Percentiles rank a stretch among this genome's conserved stretches.
Evolutionary conservation across 257 asterid genomes (phyloP).

Genomic region (Verbena officinalis): DNA sequence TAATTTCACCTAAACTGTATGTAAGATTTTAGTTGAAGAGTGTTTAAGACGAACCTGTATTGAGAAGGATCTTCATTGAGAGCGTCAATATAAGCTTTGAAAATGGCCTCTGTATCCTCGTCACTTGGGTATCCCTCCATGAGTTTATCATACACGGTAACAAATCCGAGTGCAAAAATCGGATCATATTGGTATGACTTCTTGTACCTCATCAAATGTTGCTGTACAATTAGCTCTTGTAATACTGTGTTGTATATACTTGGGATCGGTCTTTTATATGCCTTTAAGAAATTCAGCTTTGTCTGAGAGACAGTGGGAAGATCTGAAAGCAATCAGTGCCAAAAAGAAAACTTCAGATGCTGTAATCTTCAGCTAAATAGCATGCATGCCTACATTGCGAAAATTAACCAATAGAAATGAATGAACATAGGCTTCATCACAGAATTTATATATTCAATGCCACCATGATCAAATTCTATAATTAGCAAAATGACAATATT

Average conservation of each 20-base stretch:
- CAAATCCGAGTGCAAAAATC: constrained; percentile 92
- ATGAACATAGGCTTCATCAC: too few relatives aligned
- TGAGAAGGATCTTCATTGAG: constrained; percentile 84
- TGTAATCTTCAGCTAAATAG: not conserved
- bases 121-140: constrained; percentile 93
- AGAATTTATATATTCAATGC: too few relatives aligned
- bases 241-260: constrained; percentile 83
- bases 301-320: constrained; percentile 84
- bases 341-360: constrained; percentile 29
- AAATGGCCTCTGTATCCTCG: constrained; percentile 80
- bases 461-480: too few relatives aligned
- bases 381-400: not conserved
- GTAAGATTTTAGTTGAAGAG: too few relatives aligned
- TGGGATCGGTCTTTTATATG: constrained; percentile 91
- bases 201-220: constrained; percentile 86
- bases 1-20: too few relatives aligned
- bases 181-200: constrained; percentile 80
- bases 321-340: constrained; percentile 51
- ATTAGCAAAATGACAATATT: too few relatives aligned
- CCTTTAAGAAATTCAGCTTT: constrained; percentile 74
- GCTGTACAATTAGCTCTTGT: constrained; percentile 92
- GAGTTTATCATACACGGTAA: constrained; percentile 85
- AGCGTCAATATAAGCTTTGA: constrained; percentile 80
- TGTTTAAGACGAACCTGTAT: constrained; percentile 62
- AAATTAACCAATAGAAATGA: too few relatives aligned